Conservation (phyloP, 768 basidiomycete genomes). For the Suillus discolor region DNA sequence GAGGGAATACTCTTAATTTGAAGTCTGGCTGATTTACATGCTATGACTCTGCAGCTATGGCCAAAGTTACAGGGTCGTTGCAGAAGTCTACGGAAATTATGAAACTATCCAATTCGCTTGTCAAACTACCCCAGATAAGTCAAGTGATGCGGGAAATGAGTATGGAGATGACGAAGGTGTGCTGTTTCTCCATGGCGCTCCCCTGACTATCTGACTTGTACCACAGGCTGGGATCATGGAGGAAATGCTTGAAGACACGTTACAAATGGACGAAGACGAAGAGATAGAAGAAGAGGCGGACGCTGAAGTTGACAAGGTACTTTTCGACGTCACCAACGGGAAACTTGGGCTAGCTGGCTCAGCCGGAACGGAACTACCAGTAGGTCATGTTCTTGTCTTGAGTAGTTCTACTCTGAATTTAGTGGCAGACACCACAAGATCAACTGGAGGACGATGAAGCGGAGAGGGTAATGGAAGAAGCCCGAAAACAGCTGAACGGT, state of each 20-base stretch:
- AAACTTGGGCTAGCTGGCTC: conserved; percentile 87
- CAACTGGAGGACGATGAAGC: conserved; percentile 77
- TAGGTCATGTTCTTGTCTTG: conserved; percentile 40
- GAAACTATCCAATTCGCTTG: conserved; percentile 92
- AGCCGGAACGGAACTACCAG: conserved; percentile 74
- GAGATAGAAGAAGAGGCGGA: conserved; percentile 97
- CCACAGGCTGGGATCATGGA: conserved; percentile 94
- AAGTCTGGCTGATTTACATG: conserved; percentile 2
- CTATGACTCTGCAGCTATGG: conserved; percentile 64
- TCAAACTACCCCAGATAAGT: conserved; percentile 91
- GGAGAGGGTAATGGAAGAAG: conserved; percentile 87
- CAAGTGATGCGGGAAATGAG: conserved; percentile 96
- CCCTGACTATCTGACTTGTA: conserved; percentile 12
- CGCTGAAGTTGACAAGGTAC: conserved; percentile 93
- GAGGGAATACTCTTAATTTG: conserved; percentile 25
- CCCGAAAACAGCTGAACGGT: conserved; percentile 87
- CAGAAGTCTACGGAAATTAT: conserved; percentile 99
- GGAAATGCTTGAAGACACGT: conserved; percentile 95
- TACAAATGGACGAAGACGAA: conserved; percentile 92
- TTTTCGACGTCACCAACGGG: conserved; percentile 94
- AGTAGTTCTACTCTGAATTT: conserved; percentile 10
- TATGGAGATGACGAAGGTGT: conserved; percentile 99
- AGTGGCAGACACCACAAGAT: conserved; percentile 56
- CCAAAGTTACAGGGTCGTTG: conserved; percentile 95
- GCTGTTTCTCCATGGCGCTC: conserved; percentile 12